Evolutionary conservation across 2,329 filamentous ascomycete species (phyloP).

Genomic region (Penicillium sp.): DNA sequence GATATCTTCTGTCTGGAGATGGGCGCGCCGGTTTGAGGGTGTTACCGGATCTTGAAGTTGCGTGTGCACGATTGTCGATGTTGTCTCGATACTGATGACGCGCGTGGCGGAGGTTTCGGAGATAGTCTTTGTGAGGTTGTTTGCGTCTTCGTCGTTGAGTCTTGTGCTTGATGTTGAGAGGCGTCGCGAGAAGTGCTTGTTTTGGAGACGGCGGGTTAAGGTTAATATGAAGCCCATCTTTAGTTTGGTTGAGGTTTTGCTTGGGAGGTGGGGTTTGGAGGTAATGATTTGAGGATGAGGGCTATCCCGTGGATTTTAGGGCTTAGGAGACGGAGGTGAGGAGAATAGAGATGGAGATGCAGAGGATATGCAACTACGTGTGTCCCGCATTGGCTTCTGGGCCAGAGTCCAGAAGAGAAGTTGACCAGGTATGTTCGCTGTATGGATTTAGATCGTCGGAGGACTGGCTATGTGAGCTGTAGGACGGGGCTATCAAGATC

Average conservation of each 20-base stretch:
- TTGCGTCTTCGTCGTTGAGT: conserved; percentile 20
- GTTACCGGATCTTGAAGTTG: too few relatives aligned
- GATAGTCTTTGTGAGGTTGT: conserved; percentile 20
- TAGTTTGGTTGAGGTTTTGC: neutral
- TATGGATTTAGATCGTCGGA: neutral
- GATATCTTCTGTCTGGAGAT: conserved; percentile 9
- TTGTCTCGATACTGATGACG: conserved; percentile 15
- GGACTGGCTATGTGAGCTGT: too few relatives aligned
- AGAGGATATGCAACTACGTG: neutral
- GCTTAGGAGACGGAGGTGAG: too few relatives aligned
- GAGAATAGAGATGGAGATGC: neutral
- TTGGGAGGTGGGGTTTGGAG: neutral
- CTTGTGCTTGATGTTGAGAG: conserved; percentile 15
- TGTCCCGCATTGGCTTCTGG: neutral
- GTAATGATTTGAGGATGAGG: too few relatives aligned
- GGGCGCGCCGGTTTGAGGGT: neutral
- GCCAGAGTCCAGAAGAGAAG: too few relatives aligned
- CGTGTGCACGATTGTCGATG: conserved; percentile 14
- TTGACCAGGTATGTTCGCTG: conserved; percentile 7
- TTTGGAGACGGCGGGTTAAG: conserved; percentile 17
- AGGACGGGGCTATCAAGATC: too few relatives aligned
- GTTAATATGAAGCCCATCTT: conserved; percentile 23
- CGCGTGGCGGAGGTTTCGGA: conserved; percentile 15
- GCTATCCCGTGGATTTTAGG: too few relatives aligned
- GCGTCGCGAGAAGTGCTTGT: conserved; percentile 17